Percentiles rank a stretch among this genome's conserved stretches.
Evolutionary conservation across 257 asterid genomes (phyloP).

Genomic region (Solanum clarkiae): DNA sequence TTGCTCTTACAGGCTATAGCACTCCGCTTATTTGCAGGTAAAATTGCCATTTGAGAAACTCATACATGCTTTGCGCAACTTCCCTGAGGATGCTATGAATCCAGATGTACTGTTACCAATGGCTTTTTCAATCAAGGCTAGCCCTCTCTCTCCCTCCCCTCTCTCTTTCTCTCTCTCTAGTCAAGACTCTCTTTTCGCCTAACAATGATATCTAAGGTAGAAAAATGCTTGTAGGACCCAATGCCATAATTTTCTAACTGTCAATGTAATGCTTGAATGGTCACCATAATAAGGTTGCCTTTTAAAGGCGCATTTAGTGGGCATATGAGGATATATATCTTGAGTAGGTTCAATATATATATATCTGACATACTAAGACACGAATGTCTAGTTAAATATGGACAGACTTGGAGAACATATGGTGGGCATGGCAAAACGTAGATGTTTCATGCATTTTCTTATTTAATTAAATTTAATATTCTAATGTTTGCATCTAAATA

Average conservation of each 20-base stretch:
- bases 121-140: slow-evolving; percentile 86
- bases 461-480: background rate
- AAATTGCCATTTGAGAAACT: slow-evolving; percentile 90
- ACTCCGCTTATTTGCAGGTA: slow-evolving; percentile 31
- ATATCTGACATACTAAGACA: background rate
- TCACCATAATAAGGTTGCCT: background rate
- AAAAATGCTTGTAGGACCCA: background rate
- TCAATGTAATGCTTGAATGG: background rate
- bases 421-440: background rate
- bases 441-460: background rate
- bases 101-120: slow-evolving; percentile 78
- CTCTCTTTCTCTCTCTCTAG: background rate
- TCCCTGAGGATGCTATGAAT: slow-evolving; percentile 92
- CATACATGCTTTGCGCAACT: slow-evolving; percentile 73
- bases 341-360: background rate
- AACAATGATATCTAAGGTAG: background rate
- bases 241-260: background rate
- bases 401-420: background rate
- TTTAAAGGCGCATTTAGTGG: background rate
- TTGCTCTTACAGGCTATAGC: background rate
- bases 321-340: background rate
- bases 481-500: background rate
- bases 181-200: background rate
- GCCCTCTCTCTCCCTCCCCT: background rate
- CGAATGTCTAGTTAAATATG: background rate